phyloP scores from a whole-genome alignment of 2,329 filamentous ascomycete species.

The Aotearoamyces nothofagi region DNA sequence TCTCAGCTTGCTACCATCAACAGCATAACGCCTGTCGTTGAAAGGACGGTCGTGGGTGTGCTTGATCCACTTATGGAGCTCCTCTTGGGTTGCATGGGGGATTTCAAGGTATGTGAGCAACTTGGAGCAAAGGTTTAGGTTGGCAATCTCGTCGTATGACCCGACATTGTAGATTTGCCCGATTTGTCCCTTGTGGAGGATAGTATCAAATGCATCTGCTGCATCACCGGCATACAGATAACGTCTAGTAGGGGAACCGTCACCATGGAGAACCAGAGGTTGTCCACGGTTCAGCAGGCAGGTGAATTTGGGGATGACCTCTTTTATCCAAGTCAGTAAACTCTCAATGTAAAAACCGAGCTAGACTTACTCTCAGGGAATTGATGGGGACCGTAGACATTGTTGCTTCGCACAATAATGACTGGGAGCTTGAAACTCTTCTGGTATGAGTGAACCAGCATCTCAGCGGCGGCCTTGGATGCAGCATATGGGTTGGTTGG shows the following conservation, averaged over 20 bases:
- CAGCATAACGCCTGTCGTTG: conserved; percentile 60
- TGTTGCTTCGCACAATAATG: conserved; percentile 71
- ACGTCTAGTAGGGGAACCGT: conserved; percentile 57
- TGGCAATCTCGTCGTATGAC: conserved; percentile 64
- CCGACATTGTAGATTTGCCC: conserved; percentile 75
- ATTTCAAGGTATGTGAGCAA: conserved; percentile 49
- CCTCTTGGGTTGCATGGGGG: conserved; percentile 29
- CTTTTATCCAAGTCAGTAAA: conserved; percentile 24
- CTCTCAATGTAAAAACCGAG: background rate
- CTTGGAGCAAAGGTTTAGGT: conserved; percentile 50
- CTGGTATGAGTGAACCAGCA: conserved; percentile 76
- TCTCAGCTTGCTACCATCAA: conserved; percentile 53
- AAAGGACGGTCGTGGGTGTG: conserved; percentile 67
- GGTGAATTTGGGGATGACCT: conserved; percentile 74
- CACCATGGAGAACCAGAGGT: conserved; percentile 60
- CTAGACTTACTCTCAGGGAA: conserved; percentile 59
- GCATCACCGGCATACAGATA: conserved; percentile 72
- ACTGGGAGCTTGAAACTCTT: conserved; percentile 70
- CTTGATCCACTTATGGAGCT: conserved; percentile 50
- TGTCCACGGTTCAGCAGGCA: conserved; percentile 51
- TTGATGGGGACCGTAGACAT: conserved; percentile 75
- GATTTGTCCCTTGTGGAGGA: conserved; percentile 59
- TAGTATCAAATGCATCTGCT: conserved; percentile 70
- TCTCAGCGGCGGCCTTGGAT: conserved; percentile 69
- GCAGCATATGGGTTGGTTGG: conserved; percentile 75